Percentiles rank a stretch among this genome's conserved stretches.
These are phyloP conservation scores for Isoetes taiwanensis DNA, from an alignment of 75 land plant genomes.

Conservation along the genomic window DNA sequence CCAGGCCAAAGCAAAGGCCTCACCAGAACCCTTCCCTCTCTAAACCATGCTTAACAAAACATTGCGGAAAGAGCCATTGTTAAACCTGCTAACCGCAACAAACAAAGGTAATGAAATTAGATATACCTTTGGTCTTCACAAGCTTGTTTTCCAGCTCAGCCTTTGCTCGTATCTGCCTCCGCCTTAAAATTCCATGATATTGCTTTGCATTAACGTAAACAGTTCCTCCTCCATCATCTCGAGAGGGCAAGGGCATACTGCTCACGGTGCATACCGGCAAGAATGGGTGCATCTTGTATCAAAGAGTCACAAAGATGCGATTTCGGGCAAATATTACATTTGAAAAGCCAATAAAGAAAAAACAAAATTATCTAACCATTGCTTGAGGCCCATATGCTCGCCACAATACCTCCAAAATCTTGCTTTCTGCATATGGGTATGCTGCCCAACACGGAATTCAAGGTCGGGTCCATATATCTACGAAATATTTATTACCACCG, in stretches of 20 bases:
- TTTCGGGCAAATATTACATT: no score
- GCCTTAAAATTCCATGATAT: slow-evolving; percentile 60
- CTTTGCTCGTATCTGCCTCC: slow-evolving; percentile 73
- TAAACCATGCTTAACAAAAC: no score
- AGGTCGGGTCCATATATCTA: no score
- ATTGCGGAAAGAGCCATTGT: no score
- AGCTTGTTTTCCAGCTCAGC: slow-evolving; percentile 69
- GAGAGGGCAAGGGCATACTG: slow-evolving; percentile 66
- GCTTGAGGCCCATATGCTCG: slow-evolving; percentile 54
- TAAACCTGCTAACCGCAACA: no score
- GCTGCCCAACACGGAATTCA: no score
- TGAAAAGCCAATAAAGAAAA: no score
- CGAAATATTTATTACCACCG: no score
- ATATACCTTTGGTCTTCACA: slow-evolving; percentile 51
- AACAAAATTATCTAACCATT: slow-evolving; percentile 37
- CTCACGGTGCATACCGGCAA: slow-evolving; percentile 45
- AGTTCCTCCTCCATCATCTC: slow-evolving; percentile 60
- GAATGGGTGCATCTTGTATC: slow-evolving; percentile 55
- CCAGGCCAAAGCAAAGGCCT: no score
- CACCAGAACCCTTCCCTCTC: no score
- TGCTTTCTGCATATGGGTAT: slow-evolving; percentile 47
- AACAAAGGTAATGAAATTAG: background rate
- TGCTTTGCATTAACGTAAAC: slow-evolving; percentile 78
- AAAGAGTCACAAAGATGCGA: no score
- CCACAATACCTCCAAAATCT: slow-evolving; percentile 34